Base-by-base conservation (phyloP, 805 yeast genomes). In the Yarrowia porcina region DNA sequence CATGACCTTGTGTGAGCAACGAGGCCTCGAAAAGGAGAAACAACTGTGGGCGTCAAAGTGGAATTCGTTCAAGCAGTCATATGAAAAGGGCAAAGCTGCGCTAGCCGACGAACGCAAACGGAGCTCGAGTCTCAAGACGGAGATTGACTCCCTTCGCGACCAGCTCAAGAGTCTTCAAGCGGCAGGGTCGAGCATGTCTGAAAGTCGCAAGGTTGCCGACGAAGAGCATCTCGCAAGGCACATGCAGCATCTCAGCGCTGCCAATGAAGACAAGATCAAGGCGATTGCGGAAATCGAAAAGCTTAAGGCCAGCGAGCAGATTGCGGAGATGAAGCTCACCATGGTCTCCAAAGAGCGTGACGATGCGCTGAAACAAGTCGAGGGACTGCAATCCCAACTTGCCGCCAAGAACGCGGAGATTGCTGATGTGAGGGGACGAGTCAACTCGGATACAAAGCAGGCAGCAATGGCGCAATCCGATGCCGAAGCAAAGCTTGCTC, bases 81-180 rank as follows among this genome's bases (percentile, higher is more conserved):
- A 49, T 21, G 42, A 49, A 33, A 49, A 49, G 17, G 57, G 57
- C 42, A 49, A 49, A 23, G 28, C 57, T 15, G 57, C 57, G 7
- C 21, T 49, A 1, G 41, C 41, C n/a, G 57, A 33, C 12, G 57
- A 49, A 18, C 57, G 57, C 21, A 33, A 15, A 20, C 41, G 57
- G 20, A n/a, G 11, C 28, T 20, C 41, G 8, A 33, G 10, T 8
- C 41, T 49, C 35, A 49, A 33, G 17, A 4, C 57, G 20, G 57
- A 49, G 12, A 23, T 12, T 8, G 57, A 49, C 2, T 15, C 32
- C 9, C 57, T 49, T 5, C 35, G 36, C 2, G 41, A 33, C 8
- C 20, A 32, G 23, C 30, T 49, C 23, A 23, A n/a, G 8, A 36
- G 17, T 6, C 18, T 10, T 1, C 20, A 30, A 4, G 27, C 52